Percentiles rank a stretch among this genome's conserved stretches.
phyloP scores from a whole-genome alignment of 306 rosid species.

The Malus fusca region DNA sequence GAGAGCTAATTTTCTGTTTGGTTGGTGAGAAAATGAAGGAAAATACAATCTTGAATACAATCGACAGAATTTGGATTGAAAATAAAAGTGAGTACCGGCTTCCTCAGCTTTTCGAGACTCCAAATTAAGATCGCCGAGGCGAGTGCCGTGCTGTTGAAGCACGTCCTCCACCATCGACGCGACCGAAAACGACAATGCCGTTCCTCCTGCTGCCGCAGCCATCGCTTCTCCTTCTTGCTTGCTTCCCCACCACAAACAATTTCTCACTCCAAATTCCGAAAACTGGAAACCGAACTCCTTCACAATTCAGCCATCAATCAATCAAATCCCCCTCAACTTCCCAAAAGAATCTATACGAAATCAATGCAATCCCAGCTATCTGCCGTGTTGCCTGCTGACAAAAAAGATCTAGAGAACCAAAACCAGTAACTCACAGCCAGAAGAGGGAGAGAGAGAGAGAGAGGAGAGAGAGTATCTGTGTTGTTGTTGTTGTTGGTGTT shows the following conservation, averaged over 20 bases:
- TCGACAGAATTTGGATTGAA: neutral
- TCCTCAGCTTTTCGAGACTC: constrained; percentile 77
- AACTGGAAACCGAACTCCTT: neutral
- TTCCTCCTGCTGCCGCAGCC: constrained; percentile 27
- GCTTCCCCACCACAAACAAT: constrained; percentile 2
- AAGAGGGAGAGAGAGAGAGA: neutral
- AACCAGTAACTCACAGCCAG: neutral
- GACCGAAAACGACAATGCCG: constrained; percentile 61
- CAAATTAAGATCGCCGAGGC: constrained; percentile 67
- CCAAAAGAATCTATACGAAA: neutral
- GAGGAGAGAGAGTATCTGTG: neutral
- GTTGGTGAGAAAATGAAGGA: neutral
- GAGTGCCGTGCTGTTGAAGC: constrained; percentile 74
- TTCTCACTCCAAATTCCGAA: neutral
- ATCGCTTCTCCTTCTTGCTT: neutral
- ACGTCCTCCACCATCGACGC: constrained; percentile 81
- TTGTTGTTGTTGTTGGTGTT: neutral
- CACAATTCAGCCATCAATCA: constrained; percentile 5
- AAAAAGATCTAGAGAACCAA: constrained; percentile 9
- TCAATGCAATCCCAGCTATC: neutral
- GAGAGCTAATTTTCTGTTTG: neutral
- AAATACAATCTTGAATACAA: neutral
- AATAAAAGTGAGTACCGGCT: constrained; percentile 48
- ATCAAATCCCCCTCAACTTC: neutral
- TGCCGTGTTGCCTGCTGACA: neutral